phyloP scores from a whole-genome alignment of 2,329 filamentous ascomycete species.

The Aspergillus vadensis region DNA sequence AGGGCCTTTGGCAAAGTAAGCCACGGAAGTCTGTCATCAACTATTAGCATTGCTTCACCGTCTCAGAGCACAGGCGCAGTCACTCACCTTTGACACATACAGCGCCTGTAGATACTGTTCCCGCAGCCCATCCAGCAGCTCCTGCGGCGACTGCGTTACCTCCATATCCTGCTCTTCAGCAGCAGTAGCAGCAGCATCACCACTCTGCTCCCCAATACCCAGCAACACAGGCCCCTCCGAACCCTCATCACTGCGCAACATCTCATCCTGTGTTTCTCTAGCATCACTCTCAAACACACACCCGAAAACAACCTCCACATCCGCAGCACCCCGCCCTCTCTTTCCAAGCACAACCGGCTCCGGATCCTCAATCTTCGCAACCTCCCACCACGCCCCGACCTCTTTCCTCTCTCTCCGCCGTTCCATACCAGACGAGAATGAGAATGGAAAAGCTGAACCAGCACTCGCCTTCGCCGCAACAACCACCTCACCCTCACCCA shows the following conservation, averaged over 20 bases:
- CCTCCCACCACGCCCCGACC: conserved; percentile 37
- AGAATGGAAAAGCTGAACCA: neutral
- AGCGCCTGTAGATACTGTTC: conserved; percentile 47
- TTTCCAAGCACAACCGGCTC: conserved; percentile 21
- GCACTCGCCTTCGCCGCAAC: conserved; percentile 37
- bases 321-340: conserved; percentile 16
- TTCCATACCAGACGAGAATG: neutral
- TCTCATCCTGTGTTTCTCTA: neutral
- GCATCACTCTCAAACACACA: neutral
- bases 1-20: conserved; percentile 55
- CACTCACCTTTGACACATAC: conserved; percentile 45
- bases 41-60: conserved; percentile 18
- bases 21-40: conserved; percentile 46
- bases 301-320: neutral
- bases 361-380: conserved; percentile 37
- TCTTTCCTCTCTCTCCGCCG: neutral
- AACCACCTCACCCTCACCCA: conserved; percentile 43
- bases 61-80: neutral
- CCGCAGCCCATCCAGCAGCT: conserved; percentile 38
- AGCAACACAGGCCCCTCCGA: neutral
- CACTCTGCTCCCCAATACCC: neutral
- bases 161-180: conserved; percentile 18
- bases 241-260: neutral
- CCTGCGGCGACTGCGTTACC: conserved; percentile 34
- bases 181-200: neutral